Evolutionary conservation across 169 alveolate genomes (phyloP).

Genomic region (Plasmodium yoelii): DNA sequence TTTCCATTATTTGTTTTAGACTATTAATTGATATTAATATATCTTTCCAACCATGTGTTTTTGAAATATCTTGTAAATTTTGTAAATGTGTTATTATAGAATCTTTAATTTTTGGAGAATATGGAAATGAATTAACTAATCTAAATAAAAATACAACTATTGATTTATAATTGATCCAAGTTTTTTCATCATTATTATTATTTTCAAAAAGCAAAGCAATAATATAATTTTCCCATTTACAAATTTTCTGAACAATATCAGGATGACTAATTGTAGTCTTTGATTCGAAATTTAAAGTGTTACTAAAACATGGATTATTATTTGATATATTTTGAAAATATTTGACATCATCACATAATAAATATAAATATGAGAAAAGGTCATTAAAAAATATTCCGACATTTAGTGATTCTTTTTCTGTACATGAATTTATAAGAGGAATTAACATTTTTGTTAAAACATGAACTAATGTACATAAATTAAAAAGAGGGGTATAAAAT

Average conservation of each 20-base stretch:
- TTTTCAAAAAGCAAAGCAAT: conserved; percentile 49
- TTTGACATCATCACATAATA: conserved; percentile 45
- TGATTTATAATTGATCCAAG: conserved; percentile 63
- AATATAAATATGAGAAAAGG: conserved; percentile 34
- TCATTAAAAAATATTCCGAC: conserved; percentile 64
- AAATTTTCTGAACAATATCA: conserved; percentile 9
- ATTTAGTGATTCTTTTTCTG: conserved; percentile 58
- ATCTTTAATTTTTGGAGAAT: conserved; percentile 26
- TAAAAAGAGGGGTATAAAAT: conserved; percentile 39
- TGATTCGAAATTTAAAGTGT: conserved; percentile 46
- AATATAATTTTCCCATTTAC: conserved; percentile 49
- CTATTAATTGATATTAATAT: conserved; percentile 53
- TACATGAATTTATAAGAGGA: conserved; percentile 68
- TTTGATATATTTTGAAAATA: conserved; percentile 22
- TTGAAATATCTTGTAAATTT: conserved; percentile 34
- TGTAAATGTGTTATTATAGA: conserved; percentile 40
- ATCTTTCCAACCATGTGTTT: conserved; percentile 60
- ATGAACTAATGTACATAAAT: conserved; percentile 37
- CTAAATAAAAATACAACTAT: conserved; percentile 51
- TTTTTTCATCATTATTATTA: conserved; percentile 26
- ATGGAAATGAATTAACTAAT: conserved; percentile 37
- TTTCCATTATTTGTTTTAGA: conserved; percentile 47
- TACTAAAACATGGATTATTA: conserved; percentile 56
- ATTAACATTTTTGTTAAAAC: conserved; percentile 56
- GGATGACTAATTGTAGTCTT: conserved; percentile 40